Base-by-base conservation (phyloP, 768 basidiomycete species). In the Tricholoma bakamatsutake region DNA sequence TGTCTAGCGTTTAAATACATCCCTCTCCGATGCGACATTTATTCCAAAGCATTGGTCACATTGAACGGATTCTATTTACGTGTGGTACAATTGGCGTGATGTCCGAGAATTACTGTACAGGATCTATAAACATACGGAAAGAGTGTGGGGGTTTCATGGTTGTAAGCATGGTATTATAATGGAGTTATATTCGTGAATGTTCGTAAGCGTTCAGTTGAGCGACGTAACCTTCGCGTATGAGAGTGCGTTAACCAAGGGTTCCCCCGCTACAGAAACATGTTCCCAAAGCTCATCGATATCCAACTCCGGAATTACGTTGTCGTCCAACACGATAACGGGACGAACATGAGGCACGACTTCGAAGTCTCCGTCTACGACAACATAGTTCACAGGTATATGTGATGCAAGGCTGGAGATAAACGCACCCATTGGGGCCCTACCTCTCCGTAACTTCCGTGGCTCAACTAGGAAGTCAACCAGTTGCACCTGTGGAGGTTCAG, bases 271-370 rank as follows among this genome's bases (percentile, higher is more conserved):
- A 35, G 64, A 66, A 43, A 84, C 66, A 62, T 80, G 77, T 61
- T 84, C 82, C 83, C 83, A 85, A 34, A 80, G 76, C 60, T 85
- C 83, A 56, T 82, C 81, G 17, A 73, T 54, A 17, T 70, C 67
- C 53, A 76, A 65, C 56, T 80, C 79, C 30, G 67, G 69, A 6
- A 66, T 59, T 27, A 62, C 57, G 15, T 65, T 57, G 58, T 85
- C 84, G 60, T 84, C 83, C 39, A 85, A 69, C 28, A 74, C 80
- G 56, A 85, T 82, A 46, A 85, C 83, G 33, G 78, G 73, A 30
- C 75, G 80, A 42, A 80, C 64, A 33, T 70, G 72, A 4, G 82
- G 81, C 10, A 85, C 68, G 24, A 84, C 63, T 68, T 84, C 83
- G 59, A 82, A 85, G 53, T 83, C 83, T 35, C 73, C 73, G 27